Evolutionary conservation across 352 stramenopile genomes (phyloP).

Genomic region (Phytophthora megakarya): DNA sequence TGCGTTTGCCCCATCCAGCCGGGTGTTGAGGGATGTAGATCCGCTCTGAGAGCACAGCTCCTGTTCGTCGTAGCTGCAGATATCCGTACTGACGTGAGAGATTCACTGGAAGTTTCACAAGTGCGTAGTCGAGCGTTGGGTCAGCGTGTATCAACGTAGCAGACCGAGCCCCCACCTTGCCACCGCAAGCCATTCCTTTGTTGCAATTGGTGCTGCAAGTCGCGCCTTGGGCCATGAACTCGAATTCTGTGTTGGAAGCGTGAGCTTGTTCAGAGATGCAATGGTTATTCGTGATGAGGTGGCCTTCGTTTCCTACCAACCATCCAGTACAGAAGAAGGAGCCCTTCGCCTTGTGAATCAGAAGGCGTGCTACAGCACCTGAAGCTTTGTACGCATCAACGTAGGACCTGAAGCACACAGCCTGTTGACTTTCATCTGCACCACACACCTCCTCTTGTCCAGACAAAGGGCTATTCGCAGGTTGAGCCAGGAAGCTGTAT

Average conservation of each 20-base stretch:
- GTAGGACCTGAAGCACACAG: constrained; percentile 46
- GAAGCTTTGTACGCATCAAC: constrained; percentile 25
- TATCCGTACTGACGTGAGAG: constrained; percentile 55
- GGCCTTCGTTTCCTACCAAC: constrained; percentile 71
- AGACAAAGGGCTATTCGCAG: constrained; percentile 27
- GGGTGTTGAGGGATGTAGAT: constrained; percentile 78
- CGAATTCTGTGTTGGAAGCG: constrained; percentile 61
- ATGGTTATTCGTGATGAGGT: constrained; percentile 82
- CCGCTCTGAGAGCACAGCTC: constrained; percentile 49
- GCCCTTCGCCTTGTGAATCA: constrained; percentile 62
- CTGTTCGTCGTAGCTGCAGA: constrained; percentile 53
- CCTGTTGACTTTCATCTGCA: constrained; percentile 63
- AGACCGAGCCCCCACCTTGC: constrained; percentile 38
- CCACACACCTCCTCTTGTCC: constrained; percentile 61
- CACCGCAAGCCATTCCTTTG: constrained; percentile 44
- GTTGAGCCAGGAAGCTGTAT: constrained; percentile 44
- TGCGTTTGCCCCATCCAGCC: constrained; percentile 66
- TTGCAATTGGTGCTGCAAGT: constrained; percentile 49
- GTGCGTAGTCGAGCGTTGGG: constrained; percentile 57
- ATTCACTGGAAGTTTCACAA: constrained; percentile 67
- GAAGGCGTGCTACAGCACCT: constrained; percentile 56
- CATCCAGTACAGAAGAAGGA: constrained; percentile 79
- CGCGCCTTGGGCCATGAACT: constrained; percentile 61
- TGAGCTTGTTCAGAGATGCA: constrained; percentile 61
- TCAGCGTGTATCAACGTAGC: constrained; percentile 47